Base-by-base conservation (phyloP, 2,329 filamentous ascomycete genomes). In the Leptosphaerulina australis region DNA sequence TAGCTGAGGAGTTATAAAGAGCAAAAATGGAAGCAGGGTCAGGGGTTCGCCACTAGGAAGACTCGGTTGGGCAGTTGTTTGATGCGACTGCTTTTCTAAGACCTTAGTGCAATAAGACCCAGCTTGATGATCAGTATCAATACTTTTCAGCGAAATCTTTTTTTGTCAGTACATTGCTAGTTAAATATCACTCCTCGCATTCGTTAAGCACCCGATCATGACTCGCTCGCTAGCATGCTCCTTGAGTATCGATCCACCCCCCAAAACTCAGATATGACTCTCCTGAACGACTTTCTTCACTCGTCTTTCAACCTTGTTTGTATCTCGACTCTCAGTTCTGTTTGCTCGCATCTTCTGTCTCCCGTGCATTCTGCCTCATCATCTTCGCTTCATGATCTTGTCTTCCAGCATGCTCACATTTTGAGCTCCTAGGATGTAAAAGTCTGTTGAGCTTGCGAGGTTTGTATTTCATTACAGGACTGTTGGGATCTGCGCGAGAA, bases 271-370 rank as follows among this genome's bases (percentile, higher is more conserved):
- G 25, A 25, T 17, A 5, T n/a, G 20, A 11, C 17, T 15, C 22
- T 46, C 14, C 17, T 51, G 25, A 46, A 20, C 14, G 37, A 12
- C 36, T 37, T 43, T 15, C 41, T 31, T 46, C 36, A 29, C 22
- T 37, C n/a, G 21, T 43, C 28, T 12, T 31, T 22, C 28, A n/a
- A 22, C 38, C 43, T 37, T 46, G 36, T 12, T 37, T 51, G 25
- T 37, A 30, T 34, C 41, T 41, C 11, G 41, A 46, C 12, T 38
- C 37, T 12, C 20, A 43, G 17, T 43, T 51, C 18, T 51, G 41
- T 18, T 51, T 51, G 31, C 48, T 51, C 43, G 48, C 41, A 18
- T 41, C 25, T 28, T 51, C 48, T 31, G 36, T 46, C 20, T 51
- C 36, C 22, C 36, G 35, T 21, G 48, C 48, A 33, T 45, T 45